Percentiles rank a stretch among this genome's conserved stretches.
These are phyloP conservation scores for Starmerella apis DNA, from an alignment of 805 yeast genomes.

Conservation along the genomic window DNA sequence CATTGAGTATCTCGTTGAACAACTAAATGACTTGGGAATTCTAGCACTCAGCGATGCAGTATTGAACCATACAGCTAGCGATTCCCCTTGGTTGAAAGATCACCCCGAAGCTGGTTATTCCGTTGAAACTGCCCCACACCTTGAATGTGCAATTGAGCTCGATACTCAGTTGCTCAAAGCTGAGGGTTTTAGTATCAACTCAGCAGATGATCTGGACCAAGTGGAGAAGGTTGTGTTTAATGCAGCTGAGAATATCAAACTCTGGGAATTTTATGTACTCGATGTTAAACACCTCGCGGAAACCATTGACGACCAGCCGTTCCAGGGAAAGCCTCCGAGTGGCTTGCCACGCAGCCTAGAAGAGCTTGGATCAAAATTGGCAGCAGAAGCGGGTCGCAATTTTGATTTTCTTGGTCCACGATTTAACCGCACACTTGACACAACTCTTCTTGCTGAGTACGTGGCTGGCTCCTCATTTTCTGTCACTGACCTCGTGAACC, in stretches of 20 bases:
- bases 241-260: slow-evolving; percentile 37
- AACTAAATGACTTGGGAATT: slow-evolving; percentile 45
- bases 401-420: slow-evolving; percentile 42
- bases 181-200: slow-evolving; percentile 44
- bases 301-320: slow-evolving; percentile 25
- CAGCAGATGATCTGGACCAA: slow-evolving; percentile 44
- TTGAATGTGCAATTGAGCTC: slow-evolving; percentile 71
- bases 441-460: slow-evolving; percentile 43
- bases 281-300: slow-evolving; percentile 36
- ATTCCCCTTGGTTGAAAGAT: slow-evolving; percentile 72
- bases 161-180: slow-evolving; percentile 55
- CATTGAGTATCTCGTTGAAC: slow-evolving; percentile 42
- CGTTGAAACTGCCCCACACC: slow-evolving; percentile 77
- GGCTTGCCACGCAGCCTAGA: slow-evolving; percentile 31
- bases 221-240: slow-evolving; percentile 59
- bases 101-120: slow-evolving; percentile 91
- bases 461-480: slow-evolving; percentile 32
- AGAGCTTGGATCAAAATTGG: slow-evolving; percentile 39
- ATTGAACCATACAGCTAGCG: slow-evolving; percentile 87
- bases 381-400: slow-evolving; percentile 35
- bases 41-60: slow-evolving; percentile 85
- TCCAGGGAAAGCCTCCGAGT: slow-evolving; percentile 39
- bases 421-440: slow-evolving; percentile 45
- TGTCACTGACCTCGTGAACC: slow-evolving; percentile 49
- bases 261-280: slow-evolving; percentile 85